Percentiles rank a stretch among this genome's conserved stretches.
These are phyloP conservation scores for Cyberlindnera nakhonratchasimensis DNA, from an alignment of 805 yeast genomes.

Conservation along the genomic window DNA sequence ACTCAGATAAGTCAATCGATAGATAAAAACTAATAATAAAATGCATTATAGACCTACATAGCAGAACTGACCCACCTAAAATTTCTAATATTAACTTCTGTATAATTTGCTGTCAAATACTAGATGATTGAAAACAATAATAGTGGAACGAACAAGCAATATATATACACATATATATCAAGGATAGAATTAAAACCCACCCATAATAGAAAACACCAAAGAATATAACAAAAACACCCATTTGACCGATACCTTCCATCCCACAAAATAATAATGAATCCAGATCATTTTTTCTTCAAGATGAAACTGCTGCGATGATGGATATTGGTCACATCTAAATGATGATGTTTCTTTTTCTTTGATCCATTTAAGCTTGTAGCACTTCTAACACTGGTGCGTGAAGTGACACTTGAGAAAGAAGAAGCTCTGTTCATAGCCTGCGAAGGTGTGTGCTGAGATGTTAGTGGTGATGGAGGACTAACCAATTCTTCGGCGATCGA, in stretches of 20 bases:
- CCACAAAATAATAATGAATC: not conserved
- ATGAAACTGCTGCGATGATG: slow-evolving; percentile 13
- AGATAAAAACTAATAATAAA: too few relatives aligned
- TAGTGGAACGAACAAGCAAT: not conserved
- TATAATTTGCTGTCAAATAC: too few relatives aligned
- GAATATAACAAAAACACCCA: not conserved
- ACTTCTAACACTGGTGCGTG: slow-evolving; percentile 15
- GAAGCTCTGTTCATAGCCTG: slow-evolving; percentile 13
- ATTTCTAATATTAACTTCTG: too few relatives aligned
- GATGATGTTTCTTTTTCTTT: slow-evolving; percentile 24
- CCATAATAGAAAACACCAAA: not conserved
- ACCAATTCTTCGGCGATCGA: slow-evolving; percentile 9
- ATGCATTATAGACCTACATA: too few relatives aligned
- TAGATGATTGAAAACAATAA: not conserved
- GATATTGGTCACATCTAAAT: slow-evolving; percentile 21
- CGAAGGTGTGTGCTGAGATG: not conserved
- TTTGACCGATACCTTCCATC: not conserved
- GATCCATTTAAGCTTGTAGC: slow-evolving; percentile 7
- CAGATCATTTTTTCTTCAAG: slow-evolving; percentile 4
- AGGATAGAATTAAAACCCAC: not conserved
- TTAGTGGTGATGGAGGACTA: slow-evolving; percentile 1
- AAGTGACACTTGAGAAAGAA: slow-evolving; percentile 20
- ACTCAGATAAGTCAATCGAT: not conserved
- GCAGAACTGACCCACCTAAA: too few relatives aligned
- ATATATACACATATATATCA: not conserved